Percentiles rank a stretch among this genome's conserved stretches.
phyloP scores from a whole-genome alignment of 495 filamentous ascomycete species.

The Hypoxylon crocopeplum region DNA sequence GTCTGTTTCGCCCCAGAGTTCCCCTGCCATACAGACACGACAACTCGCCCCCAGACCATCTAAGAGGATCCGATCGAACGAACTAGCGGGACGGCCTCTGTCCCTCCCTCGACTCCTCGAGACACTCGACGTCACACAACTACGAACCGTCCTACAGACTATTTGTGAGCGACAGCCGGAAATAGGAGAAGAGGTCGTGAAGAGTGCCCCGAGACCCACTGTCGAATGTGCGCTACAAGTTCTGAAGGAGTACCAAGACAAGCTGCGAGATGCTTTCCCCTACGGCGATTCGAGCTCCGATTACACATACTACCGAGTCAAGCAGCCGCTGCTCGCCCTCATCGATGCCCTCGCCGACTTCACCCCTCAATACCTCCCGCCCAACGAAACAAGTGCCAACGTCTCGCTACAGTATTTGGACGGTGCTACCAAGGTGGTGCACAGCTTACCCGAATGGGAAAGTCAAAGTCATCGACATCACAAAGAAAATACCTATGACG shows the following conservation, averaged over 20 bases:
- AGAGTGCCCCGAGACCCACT: constrained; percentile 82
- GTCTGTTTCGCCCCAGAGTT: constrained; percentile 83
- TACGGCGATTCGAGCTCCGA: constrained; percentile 85
- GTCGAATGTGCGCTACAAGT: constrained; percentile 80
- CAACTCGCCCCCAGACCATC: constrained; percentile 64
- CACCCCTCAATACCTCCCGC: constrained; percentile 93
- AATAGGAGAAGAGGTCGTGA: constrained; percentile 81
- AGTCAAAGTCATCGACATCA: constrained; percentile 84
- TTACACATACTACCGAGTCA: constrained; percentile 93
- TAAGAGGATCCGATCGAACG: constrained; percentile 66
- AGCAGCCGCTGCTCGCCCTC: constrained; percentile 77
- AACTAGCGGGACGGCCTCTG: constrained; percentile 79
- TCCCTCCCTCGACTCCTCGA: constrained; percentile 84
- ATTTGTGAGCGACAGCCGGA: constrained; percentile 89
- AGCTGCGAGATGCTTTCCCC: constrained; percentile 81
- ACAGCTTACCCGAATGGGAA: constrained; percentile 86
- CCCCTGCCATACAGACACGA: constrained; percentile 73
- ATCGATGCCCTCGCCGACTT: constrained; percentile 92
- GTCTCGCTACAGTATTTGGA: constrained; percentile 86
- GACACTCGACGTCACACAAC: constrained; percentile 82
- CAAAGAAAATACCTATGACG: constrained; percentile 94
- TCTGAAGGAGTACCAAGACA: constrained; percentile 78
- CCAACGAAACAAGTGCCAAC: constrained; percentile 80
- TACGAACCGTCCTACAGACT: constrained; percentile 80
- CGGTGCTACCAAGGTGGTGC: constrained; percentile 85